Evolutionary conservation across 2,329 filamentous ascomycete genomes (phyloP).

Genomic region (Pseudocercospora eumusae): DNA sequence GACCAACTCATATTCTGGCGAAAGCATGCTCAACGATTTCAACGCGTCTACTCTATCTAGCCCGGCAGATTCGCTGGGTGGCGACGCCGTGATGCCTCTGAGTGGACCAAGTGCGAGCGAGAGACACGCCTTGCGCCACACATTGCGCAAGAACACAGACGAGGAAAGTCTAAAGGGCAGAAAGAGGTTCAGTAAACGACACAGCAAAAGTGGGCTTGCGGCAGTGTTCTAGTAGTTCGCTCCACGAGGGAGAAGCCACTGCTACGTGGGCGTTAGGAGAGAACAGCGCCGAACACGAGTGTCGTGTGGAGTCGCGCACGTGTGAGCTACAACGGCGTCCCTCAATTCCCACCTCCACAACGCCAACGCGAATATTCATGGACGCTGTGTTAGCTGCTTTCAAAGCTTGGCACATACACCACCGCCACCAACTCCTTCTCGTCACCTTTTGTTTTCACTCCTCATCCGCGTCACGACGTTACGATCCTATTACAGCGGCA

Average conservation of each 20-base stretch:
- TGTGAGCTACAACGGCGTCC: conserved; percentile 1
- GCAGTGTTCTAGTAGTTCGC: conserved; percentile 67
- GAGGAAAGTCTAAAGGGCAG: conserved; percentile 44
- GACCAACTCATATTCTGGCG: conserved; percentile 64
- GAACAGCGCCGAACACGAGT: not conserved
- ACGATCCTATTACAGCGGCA: not conserved
- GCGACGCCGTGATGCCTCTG: conserved; percentile 44
- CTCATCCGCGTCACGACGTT: conserved; percentile 1
- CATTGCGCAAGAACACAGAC: conserved; percentile 42
- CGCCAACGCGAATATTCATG: not conserved
- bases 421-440: not conserved
- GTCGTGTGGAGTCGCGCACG: not conserved
- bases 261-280: not conserved
- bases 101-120: conserved; percentile 31
- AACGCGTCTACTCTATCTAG: conserved; percentile 64
- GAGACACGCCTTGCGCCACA: conserved; percentile 35
- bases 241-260: conserved; percentile 11
- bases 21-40: conserved; percentile 49
- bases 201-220: conserved; percentile 91
- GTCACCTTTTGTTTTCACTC: not conserved
- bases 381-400: conserved; percentile 3
- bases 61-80: conserved; percentile 71
- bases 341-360: conserved; percentile 8
- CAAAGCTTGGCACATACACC: conserved; percentile 2
- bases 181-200: conserved; percentile 81